A percentile compares a stretch with the other conserved stretches of the same genome.
phyloP scores from a whole-genome alignment of 257 asterid species.

The Parsonsia alboflavescens region DNA sequence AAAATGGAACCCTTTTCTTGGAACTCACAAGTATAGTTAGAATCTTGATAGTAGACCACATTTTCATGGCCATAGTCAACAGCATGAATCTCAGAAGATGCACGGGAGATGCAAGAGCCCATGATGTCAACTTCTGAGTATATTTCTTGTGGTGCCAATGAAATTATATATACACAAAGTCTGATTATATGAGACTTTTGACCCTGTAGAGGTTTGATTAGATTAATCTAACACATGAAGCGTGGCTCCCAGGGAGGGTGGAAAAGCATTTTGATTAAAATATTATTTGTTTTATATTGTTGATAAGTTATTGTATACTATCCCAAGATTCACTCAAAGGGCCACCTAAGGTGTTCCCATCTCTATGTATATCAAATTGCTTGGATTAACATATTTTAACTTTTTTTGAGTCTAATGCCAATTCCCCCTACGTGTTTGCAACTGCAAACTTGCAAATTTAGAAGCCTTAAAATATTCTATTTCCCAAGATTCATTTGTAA shows the following conservation, averaged over 20 bases:
- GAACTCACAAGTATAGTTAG: constrained; percentile 14
- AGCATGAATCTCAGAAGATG: constrained; percentile 54
- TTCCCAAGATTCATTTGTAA: too few species aligned
- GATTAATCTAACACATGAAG: constrained; percentile 7
- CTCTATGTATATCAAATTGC: neutral
- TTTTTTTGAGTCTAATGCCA: neutral
- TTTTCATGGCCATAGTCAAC: constrained; percentile 55
- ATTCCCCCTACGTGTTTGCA: constrained; percentile 10
- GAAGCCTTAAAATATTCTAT: neutral
- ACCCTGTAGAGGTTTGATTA: constrained; percentile 38
- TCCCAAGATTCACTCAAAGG: constrained; percentile 77
- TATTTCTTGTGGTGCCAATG: constrained; percentile 18
- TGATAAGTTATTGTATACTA: constrained; percentile 31
- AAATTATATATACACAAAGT: constrained; percentile 19
- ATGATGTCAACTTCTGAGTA: constrained; percentile 33
- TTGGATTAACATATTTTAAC: neutral
- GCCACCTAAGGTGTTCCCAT: constrained; percentile 35
- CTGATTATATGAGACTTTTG: constrained; percentile 36
- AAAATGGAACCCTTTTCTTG: constrained; percentile 43
- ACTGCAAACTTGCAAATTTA: neutral
- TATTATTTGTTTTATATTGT: constrained; percentile 26
- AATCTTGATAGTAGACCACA: constrained; percentile 37
- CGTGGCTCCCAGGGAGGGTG: constrained; percentile 38
- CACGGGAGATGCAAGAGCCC: constrained; percentile 62
- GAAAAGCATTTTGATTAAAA: constrained; percentile 36